Evolutionary conservation across 345 rosid genomes (phyloP).

Genomic region (Aegle marmelos): DNA sequence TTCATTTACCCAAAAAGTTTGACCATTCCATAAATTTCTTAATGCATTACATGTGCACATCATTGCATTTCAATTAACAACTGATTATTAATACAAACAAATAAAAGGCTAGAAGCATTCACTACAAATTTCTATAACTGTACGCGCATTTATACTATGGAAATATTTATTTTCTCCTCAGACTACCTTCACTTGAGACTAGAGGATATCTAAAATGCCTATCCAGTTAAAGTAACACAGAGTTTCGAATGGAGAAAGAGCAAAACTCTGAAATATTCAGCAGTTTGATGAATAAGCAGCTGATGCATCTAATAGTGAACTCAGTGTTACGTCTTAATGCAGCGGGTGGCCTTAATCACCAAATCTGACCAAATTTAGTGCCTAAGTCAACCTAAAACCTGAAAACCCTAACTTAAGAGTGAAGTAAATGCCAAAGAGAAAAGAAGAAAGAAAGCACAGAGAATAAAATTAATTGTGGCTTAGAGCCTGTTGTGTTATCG

Average conservation of each 20-base stretch:
- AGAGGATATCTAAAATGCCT: background rate
- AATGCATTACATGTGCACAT: background rate
- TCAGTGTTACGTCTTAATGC: too few species aligned
- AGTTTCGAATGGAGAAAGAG: background rate
- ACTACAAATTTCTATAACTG: background rate
- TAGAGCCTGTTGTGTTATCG: too few species aligned
- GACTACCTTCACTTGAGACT: background rate
- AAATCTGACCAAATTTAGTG: too few species aligned
- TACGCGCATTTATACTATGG: background rate
- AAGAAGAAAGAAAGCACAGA: too few species aligned
- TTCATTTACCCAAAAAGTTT: background rate
- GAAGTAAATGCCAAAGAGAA: too few species aligned
- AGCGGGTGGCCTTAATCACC: too few species aligned
- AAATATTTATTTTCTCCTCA: background rate
- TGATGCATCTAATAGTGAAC: background rate
- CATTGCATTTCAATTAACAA: background rate
- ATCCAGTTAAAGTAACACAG: background rate
- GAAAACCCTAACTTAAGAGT: too few species aligned
- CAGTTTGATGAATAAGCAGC: background rate
- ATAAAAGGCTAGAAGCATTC: background rate
- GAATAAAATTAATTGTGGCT: too few species aligned
- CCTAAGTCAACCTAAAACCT: too few species aligned
- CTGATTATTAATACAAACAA: background rate
- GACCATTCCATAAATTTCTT: background rate
- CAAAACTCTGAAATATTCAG: constrained; percentile 1